Evolutionary conservation across 169 alveolate genomes (phyloP), one percentile per base, ranked within the genome.

Genomic region (Eimeria tenella): DNA sequence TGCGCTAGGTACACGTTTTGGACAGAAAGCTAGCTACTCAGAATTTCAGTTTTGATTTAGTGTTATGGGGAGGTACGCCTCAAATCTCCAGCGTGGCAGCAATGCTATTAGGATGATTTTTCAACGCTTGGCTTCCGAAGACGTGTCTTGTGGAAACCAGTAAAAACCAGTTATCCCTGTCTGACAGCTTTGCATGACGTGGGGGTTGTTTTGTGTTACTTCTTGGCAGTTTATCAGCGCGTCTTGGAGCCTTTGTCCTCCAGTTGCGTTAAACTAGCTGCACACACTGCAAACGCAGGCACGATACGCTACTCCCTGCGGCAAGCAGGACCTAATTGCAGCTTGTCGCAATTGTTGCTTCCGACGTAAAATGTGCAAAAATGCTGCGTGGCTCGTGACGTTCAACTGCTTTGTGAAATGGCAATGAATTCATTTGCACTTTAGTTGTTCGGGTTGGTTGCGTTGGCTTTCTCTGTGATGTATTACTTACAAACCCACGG

Each of bases 121-220:
- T 23, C 74, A 82, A 82, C 90, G 90, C 90, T 82, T 82, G 90
- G 90, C 90, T 82, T 82, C 90, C 90, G 90, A 82, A 56, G 31
- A 52, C 56, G 13, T 31, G 25, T 7, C 75, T 56, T 82, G 90
- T 58, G 90, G 90, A 58, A 56, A 82, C 60, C 75, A 15, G 9
- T 56, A 58, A 5, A 10, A 50, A 56, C 90, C 90, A 82, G 90
- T 81, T 81, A 81, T 81, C 90, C 90, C 90, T 81, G 90, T 81
- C 90, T 81, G 90, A 81, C 10, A 52, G 74, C 89, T 53, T 3
- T 56, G 19, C 31, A 11, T 23, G 15, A 0, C 19, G 0, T 25
- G 19, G 17, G 7, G 23, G 15, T 0, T 17, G 0, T 25, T 23
- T 4, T 13, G 65, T 15, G 0, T 50, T 42, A 11, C 49, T 13